Percentiles rank a stretch among this genome's conserved stretches.
These are phyloP conservation scores for Fragilaria crotonensis DNA, from an alignment of 108 stramenopile genomes.

Conservation along the genomic window DNA sequence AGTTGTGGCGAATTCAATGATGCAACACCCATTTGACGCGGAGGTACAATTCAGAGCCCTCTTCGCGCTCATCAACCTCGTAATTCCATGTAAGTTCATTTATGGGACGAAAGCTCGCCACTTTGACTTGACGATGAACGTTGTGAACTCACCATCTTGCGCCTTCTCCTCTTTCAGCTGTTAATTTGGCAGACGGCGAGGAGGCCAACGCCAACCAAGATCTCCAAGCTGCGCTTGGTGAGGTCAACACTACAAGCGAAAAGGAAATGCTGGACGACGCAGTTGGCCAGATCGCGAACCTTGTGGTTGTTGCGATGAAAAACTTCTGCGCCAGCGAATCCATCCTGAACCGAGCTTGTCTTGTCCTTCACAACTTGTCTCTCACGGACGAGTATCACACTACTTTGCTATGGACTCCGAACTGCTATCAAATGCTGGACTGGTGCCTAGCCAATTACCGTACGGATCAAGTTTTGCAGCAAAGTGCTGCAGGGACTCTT, in stretches of 20 bases:
- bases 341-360: constrained; percentile 86
- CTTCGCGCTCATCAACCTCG: constrained; percentile 91
- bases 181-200: constrained; percentile 20
- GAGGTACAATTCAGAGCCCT: constrained; percentile 93
- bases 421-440: constrained; percentile 80
- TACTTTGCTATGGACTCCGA: constrained; percentile 72
- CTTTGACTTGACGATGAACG: not conserved
- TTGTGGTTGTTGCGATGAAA: constrained; percentile 82
- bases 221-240: constrained; percentile 37
- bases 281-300: constrained; percentile 55
- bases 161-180: constrained; percentile 19
- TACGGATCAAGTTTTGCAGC: constrained; percentile 77
- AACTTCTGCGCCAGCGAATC: constrained; percentile 83
- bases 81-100: constrained; percentile 64
- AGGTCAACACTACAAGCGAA: constrained; percentile 37
- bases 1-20: constrained; percentile 78
- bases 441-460: constrained; percentile 82
- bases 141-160: constrained; percentile 5
- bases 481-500: constrained; percentile 76
- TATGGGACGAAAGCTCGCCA: no score
- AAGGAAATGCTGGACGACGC: constrained; percentile 71
- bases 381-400: constrained; percentile 70
- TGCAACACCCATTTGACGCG: constrained; percentile 65
- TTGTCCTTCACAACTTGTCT: constrained; percentile 89
- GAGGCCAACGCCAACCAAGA: constrained; percentile 29